Conservation (phyloP, 2,329 filamentous ascomycete species). For the Monosporascus sp. region DNA sequence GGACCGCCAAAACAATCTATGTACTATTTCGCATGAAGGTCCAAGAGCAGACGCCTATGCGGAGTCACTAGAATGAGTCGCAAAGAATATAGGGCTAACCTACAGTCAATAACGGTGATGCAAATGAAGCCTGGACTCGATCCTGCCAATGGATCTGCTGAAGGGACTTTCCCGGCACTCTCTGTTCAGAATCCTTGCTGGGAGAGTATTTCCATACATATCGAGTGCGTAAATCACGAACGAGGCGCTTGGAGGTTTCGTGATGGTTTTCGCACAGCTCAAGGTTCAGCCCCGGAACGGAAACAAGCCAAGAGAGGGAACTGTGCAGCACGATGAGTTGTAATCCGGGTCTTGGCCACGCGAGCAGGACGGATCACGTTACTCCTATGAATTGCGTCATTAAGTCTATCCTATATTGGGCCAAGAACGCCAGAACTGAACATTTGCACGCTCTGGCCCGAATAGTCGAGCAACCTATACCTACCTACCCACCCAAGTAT, state of each 20-base stretch:
- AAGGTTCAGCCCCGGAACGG: constrained; percentile 36
- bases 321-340: constrained; percentile 18
- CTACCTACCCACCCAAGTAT: too few species aligned
- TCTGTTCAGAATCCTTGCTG: constrained; percentile 40
- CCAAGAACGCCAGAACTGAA: too few species aligned
- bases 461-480: too few species aligned
- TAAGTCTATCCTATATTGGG: too few species aligned
- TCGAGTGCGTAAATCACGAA: constrained; percentile 24
- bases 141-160: constrained; percentile 33
- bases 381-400: too few species aligned
- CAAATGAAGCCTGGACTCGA: constrained; percentile 39
- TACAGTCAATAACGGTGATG: constrained; percentile 43
- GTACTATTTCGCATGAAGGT: constrained; percentile 30
- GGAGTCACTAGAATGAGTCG: constrained; percentile 24
- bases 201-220: constrained; percentile 38
- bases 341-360: neutral
- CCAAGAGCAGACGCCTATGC: constrained; percentile 27
- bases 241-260: constrained; percentile 35
- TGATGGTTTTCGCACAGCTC: constrained; percentile 40
- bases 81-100: constrained; percentile 42
- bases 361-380: too few species aligned
- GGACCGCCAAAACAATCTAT: constrained; percentile 22
- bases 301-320: constrained; percentile 7
- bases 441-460: too few species aligned
- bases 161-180: constrained; percentile 27